Evolutionary conservation across 1,139 yeast genomes (phyloP).

Genomic region (Debaryomyces fabryi): DNA sequence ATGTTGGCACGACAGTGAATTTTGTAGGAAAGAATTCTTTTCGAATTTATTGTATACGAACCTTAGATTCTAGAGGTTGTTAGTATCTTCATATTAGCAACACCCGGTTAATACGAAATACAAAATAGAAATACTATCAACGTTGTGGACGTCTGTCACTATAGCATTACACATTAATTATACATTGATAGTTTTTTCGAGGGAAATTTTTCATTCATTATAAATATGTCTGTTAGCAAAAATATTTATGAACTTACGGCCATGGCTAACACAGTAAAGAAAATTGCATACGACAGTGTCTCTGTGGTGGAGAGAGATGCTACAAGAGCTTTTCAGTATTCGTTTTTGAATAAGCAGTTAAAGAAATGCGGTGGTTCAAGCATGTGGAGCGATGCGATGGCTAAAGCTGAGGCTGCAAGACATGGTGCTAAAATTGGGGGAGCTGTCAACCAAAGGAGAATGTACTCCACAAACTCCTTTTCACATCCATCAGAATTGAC

Average conservation of each 20-base stretch:
- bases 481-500: conserved; percentile 14
- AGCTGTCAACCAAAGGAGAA: conserved; percentile 12
- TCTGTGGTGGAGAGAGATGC: conserved; percentile 10
- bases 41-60: not conserved
- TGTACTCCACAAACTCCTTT: conserved; percentile 25
- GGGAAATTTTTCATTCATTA: not conserved
- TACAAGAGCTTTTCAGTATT: conserved; percentile 5
- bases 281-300: conserved; percentile 9
- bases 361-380: conserved; percentile 1
- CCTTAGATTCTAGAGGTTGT: conserved; percentile 3
- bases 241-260: conserved; percentile 13
- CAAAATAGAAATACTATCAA: not conserved
- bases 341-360: conserved; percentile 9
- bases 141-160: not conserved
- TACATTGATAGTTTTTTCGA: not conserved
- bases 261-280: conserved; percentile 10
- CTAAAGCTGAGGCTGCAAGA: conserved; percentile 15
- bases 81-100: conserved; percentile 1
- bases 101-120: not conserved
- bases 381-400: conserved; percentile 16
- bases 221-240: conserved; percentile 13
- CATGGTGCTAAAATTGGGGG: conserved; percentile 1
- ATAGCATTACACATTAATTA: not conserved
- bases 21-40: not conserved
- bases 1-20: not conserved